Base-by-base conservation (phyloP, 140 eudicot species). In the Erigeron philadelphicus region DNA sequence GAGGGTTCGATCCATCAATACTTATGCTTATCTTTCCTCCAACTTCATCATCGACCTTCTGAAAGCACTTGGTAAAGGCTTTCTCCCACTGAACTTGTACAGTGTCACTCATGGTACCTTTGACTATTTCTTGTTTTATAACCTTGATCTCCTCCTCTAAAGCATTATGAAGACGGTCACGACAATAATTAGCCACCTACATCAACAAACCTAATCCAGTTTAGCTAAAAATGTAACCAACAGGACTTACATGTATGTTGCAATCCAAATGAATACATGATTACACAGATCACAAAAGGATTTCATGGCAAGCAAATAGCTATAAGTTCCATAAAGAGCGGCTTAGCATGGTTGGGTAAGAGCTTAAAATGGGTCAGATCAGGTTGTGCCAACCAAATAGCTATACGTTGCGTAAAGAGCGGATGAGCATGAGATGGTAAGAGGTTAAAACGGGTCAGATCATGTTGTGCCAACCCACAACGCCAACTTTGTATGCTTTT, bases 181-280 rank as follows among this genome's bases (percentile, higher is more conserved):
- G 83, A 54, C 97, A 91, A 48, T 88, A 91, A 41, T 91, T 79
- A 41, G 97, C 97, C 71, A 91, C 97, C 97, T 91, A 56, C 53
- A 75, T 18, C 42, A 49, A 49, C 5, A 59, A 66, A 63, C n/a
- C 18, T 13, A 54, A 3, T 52, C 16, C 11, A 12, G 8, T 64
- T 12, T 5, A 7, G 55, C 41, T 11, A 40, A 12, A 19, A 12
- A 9, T 47, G 53, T 44, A 17, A 47, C 17, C 56, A 13, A 15
- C 47, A 16, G 59, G 31, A 10, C 4, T n/a, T 16, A 8, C 42
- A 12, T 8, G 47, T 12, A 18, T 12, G 0, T 45, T 43, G 61
- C 2, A 21, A 49, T 21, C 8, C 2, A 0, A 61, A 63, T 12
- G 8, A 49, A 4, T 2, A 17, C 60, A 54, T 54, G 7, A n/a